A percentile compares a stretch with the other conserved stretches of the same genome.
phyloP scores from a whole-genome alignment of 805 yeast genomes.

The Candida coleopterorum region DNA sequence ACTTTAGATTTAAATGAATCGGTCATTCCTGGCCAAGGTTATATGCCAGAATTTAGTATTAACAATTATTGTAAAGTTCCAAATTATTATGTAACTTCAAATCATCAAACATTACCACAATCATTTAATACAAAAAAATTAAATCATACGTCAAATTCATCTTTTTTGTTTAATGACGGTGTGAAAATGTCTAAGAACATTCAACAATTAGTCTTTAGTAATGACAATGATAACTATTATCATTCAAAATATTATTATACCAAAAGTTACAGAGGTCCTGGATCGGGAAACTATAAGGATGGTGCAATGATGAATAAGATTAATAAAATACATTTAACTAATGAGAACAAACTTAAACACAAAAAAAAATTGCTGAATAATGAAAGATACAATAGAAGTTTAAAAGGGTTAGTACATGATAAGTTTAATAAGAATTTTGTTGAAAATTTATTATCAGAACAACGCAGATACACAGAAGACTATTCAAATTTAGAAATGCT shows the following conservation, averaged over 20 bases:
- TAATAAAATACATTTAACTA: slow-evolving; percentile 28
- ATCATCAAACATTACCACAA: slow-evolving; percentile 16
- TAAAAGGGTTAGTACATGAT: slow-evolving; percentile 37
- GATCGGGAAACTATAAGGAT: slow-evolving; percentile 43
- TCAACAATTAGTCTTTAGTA: slow-evolving; percentile 30
- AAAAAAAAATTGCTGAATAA: slow-evolving; percentile 5
- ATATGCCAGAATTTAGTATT: slow-evolving; percentile 37
- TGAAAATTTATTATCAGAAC: slow-evolving; percentile 24
- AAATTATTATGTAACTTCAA: slow-evolving; percentile 33
- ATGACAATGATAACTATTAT: slow-evolving; percentile 32
- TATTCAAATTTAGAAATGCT: slow-evolving; percentile 37
- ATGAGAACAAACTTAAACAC: slow-evolving; percentile 8
- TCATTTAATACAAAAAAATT: slow-evolving; percentile 13
- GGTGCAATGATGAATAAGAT: slow-evolving; percentile 37
- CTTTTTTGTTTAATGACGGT: slow-evolving; percentile 22
- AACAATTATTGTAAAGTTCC: slow-evolving; percentile 39
- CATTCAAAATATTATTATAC: slow-evolving; percentile 36
- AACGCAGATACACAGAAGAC: slow-evolving; percentile 31
- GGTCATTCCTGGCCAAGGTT: slow-evolving; percentile 41
- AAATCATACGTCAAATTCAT: slow-evolving; percentile 15
- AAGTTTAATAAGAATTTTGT: slow-evolving; percentile 26
- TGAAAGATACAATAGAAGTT: slow-evolving; percentile 16
- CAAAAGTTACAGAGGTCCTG: slow-evolving; percentile 41
- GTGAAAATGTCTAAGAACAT: slow-evolving; percentile 28
- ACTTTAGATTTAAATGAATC: slow-evolving; percentile 35